Conservation (phyloP, 225 moss, liverwort and hornwort species). For the Physcomitrium patens region DNA sequence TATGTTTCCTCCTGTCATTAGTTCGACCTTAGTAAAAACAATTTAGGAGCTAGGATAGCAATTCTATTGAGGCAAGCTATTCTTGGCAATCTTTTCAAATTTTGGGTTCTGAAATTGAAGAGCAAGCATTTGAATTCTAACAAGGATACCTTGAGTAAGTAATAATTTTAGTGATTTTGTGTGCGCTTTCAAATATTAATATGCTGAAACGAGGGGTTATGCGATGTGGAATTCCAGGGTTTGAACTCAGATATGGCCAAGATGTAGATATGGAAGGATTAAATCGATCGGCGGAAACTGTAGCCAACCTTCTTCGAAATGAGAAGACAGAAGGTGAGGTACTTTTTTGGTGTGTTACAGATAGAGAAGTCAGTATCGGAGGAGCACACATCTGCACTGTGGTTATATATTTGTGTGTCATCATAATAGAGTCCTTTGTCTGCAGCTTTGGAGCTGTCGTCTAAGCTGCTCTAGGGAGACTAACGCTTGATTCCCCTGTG, state of each 20-base stretch:
- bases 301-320: conserved; percentile 47
- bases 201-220: conserved; percentile 5
- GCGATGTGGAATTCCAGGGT: conserved; percentile 48
- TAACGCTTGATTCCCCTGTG: not conserved
- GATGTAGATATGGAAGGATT: conserved; percentile 59
- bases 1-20: not conserved
- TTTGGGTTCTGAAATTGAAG: not conserved
- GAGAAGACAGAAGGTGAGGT: conserved; percentile 52
- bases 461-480: not conserved
- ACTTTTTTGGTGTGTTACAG: not conserved
- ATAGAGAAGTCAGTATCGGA: not conserved
- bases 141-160: not conserved
- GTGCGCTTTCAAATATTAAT: conserved; percentile 15
- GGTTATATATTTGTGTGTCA: not conserved
- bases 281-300: conserved; percentile 59
- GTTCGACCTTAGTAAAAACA: not conserved
- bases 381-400: not conserved
- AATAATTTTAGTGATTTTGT: not conserved
- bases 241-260: conserved; percentile 61
- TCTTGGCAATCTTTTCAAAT: not conserved
- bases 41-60: not conserved
- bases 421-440: conserved; percentile 2
- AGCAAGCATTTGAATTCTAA: too few species aligned
- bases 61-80: not conserved
- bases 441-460: not conserved